Base-by-base conservation (phyloP, 768 basidiomycete genomes). In the Cystofilobasidium bisporidii region DNA sequence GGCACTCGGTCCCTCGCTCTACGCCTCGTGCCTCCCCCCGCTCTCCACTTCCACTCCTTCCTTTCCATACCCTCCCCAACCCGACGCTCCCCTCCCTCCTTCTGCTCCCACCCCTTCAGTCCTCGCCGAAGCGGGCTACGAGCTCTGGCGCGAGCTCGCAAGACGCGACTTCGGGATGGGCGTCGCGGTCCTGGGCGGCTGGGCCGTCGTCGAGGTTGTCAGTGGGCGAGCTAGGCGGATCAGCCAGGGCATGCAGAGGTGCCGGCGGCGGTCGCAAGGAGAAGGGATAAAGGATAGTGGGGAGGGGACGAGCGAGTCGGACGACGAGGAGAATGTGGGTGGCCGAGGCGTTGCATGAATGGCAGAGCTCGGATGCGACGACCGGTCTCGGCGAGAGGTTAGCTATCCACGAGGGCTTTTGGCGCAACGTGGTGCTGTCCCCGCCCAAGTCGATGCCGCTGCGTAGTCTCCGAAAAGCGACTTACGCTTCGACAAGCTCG, bases 1-100 rank as follows among this genome's bases (percentile, higher is more conserved):
- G 6, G 61, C 61, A 0, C 30, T 68, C n/a, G 67, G 67, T 1
- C 67, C 67, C 1, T 36, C 50, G 1, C 33, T 68, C 9, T 68
- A 68, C 28, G 50, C 67, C 2, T 45, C 61, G 0, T 62, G 50
- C 28, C 59, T 67, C 18, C 65, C 65, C 6, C 22, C 33, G 2
- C 58, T 67, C 20, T 18, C 48, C 9, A n/a, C 28, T n/a, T n/a
- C 32, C 33, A 33, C 0, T 24, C 32, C 53, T 36, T 45, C 50
- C n/a, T 24, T 24, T 33, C 18, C 47, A 65, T 38, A 22, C 17
- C 43, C 17, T 4, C 5, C 10, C 43, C 43, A 22, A 43, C 43
- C 14, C 43, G 43, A 43, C 43, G 43, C 8, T 3, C 43, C 43
- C 14, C 43, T 43, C 14, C 43, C 43, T 8, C 43, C 43, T 4